Percentiles rank a stretch among this genome's conserved stretches.
Evolutionary conservation across 2,329 filamentous ascomycete species (phyloP).

Genomic region (Colletotrichum abscissum): DNA sequence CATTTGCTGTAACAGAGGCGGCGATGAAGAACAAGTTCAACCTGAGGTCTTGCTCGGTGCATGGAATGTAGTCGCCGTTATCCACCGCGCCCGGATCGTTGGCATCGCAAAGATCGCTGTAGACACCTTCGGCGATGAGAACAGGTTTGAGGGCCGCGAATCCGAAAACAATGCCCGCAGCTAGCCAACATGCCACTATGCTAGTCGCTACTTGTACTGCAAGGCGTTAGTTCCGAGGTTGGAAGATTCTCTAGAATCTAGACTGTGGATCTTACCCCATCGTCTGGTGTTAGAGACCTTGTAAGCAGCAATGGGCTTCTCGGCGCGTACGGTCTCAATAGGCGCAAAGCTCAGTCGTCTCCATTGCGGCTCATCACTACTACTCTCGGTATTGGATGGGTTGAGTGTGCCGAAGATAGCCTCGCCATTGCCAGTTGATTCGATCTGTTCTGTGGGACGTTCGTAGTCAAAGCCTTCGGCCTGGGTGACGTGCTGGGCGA

Average conservation of each 20-base stretch:
- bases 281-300: conserved; percentile 43
- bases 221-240: background rate
- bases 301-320: conserved; percentile 45
- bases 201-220: conserved; percentile 76
- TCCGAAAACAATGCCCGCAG: conserved; percentile 83
- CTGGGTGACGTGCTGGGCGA: conserved; percentile 55
- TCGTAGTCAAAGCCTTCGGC: conserved; percentile 54
- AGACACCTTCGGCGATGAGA: conserved; percentile 78
- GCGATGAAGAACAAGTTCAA: conserved; percentile 94
- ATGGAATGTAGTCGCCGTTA: conserved; percentile 47
- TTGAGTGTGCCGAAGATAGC: conserved; percentile 42
- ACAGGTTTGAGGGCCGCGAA: conserved; percentile 90
- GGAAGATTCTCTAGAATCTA: background rate
- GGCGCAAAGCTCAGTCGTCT: conserved; percentile 44
- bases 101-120: conserved; percentile 69
- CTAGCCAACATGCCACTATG: conserved; percentile 79
- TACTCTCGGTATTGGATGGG: conserved; percentile 11
- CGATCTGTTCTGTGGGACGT: conserved; percentile 38
- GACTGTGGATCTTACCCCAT: conserved; percentile 36
- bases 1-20: conserved; percentile 88
- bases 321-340: conserved; percentile 38
- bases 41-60: conserved; percentile 60
- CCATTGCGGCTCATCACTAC: conserved; percentile 33
- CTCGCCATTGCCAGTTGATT: conserved; percentile 37
- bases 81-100: conserved; percentile 30